These are phyloP conservation scores for Arxiozyma bovina DNA, from an alignment of 1,139 yeast species.

Conservation along the genomic window DNA sequence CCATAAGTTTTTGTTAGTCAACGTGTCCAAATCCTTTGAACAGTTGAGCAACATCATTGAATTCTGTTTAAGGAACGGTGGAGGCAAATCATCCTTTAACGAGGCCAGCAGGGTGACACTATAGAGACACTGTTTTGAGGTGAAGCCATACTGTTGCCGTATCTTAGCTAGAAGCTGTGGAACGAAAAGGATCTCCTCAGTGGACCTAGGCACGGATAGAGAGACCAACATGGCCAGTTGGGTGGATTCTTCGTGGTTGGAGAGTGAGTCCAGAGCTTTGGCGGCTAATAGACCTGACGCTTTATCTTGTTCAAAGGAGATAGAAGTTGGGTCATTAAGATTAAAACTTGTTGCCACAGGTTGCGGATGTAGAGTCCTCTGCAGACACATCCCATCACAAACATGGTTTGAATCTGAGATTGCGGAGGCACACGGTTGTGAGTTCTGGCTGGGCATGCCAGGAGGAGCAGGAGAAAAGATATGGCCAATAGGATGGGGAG, in stretches of 20 bases:
- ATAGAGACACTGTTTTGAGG: conserved; percentile 55
- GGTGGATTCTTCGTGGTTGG: conserved; percentile 39
- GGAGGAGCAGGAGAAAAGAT: too few species aligned
- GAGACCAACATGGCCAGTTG: conserved; percentile 62
- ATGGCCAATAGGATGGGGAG: neutral
- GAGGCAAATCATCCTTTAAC: conserved; percentile 47
- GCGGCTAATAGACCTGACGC: conserved; percentile 81
- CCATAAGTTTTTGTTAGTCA: conserved; percentile 20
- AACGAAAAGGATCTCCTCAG: conserved; percentile 66
- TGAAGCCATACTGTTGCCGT: conserved; percentile 61
- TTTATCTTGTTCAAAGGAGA: conserved; percentile 39
- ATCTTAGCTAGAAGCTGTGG: conserved; percentile 62
- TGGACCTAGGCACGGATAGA: conserved; percentile 63
- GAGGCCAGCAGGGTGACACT: conserved; percentile 66
- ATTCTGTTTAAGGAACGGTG: conserved; percentile 49
- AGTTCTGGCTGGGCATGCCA: neutral
- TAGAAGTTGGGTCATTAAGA: conserved; percentile 23
- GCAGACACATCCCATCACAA: conserved; percentile 49
- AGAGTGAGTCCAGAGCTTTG: conserved; percentile 38
- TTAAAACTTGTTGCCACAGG: conserved; percentile 34
- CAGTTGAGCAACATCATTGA: conserved; percentile 21
- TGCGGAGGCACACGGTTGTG: conserved; percentile 5
- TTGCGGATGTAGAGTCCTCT: conserved; percentile 33
- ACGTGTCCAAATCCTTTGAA: conserved; percentile 8
- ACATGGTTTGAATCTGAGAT: conserved; percentile 34